Percentiles rank a stretch among this genome's conserved stretches.
These are phyloP conservation scores for Amanita subjunquillea DNA, from an alignment of 768 basidiomycete genomes.

Conservation along the genomic window DNA sequence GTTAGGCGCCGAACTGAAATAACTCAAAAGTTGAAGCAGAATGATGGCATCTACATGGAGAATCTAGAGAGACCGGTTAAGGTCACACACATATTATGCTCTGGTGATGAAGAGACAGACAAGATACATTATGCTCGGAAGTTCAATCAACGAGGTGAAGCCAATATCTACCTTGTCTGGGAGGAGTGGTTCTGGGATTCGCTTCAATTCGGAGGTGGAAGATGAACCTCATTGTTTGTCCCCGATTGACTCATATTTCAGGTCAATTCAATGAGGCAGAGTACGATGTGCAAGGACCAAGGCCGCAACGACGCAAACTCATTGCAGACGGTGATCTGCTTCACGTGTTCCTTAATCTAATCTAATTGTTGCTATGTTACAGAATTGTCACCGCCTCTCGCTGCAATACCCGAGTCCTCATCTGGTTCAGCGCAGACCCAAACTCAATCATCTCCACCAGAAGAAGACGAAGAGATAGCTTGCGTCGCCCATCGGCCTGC, in stretches of 20 bases:
- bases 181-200: slow-evolving; percentile 98
- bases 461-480: slow-evolving; percentile 46
- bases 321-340: slow-evolving; percentile 14
- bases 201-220: slow-evolving; percentile 57
- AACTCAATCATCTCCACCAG: slow-evolving; percentile 15
- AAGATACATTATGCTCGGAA: slow-evolving; percentile 76
- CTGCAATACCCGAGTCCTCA: slow-evolving; percentile 13
- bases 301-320: slow-evolving; percentile 41
- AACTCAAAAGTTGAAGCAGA: slow-evolving; percentile 41
- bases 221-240: neutral
- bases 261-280: slow-evolving; percentile 54
- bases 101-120: slow-evolving; percentile 53
- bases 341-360: slow-evolving; percentile 11
- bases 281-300: slow-evolving; percentile 50
- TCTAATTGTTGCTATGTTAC: slow-evolving; percentile 9
- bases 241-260: slow-evolving; percentile 12
- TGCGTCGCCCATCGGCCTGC: slow-evolving; percentile 48
- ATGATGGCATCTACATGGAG: slow-evolving; percentile 66
- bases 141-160: slow-evolving; percentile 61
- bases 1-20: slow-evolving; percentile 51
- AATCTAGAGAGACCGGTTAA: slow-evolving; percentile 67
- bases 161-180: slow-evolving; percentile 74
- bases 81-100: slow-evolving; percentile 82
- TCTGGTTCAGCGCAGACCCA: slow-evolving; percentile 7
- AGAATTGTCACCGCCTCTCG: slow-evolving; percentile 14